A percentile compares a stretch with the other conserved stretches of the same genome.
Evolutionary conservation across 257 asterid species (phyloP).

Genomic region (Penstemon davidsonii): DNA sequence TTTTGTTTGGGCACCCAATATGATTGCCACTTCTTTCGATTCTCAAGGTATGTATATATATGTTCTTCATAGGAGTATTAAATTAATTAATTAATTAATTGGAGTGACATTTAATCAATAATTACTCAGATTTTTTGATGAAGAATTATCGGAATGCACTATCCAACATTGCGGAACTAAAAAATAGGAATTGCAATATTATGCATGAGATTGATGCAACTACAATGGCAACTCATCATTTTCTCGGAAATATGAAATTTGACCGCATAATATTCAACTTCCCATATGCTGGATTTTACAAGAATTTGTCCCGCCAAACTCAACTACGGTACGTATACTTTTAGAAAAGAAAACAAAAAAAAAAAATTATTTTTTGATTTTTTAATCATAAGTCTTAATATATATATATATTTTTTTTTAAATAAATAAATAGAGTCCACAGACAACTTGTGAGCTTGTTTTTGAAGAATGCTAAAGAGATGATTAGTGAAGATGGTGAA

Average conservation of each 20-base stretch:
- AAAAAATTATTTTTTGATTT: neutral
- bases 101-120: too few relatives aligned
- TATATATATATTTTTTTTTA: neutral
- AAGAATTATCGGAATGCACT: constrained; percentile 25
- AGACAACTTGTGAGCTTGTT: constrained; percentile 7
- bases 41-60: neutral
- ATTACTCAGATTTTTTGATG: constrained; percentile 24
- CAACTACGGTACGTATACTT: neutral
- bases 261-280: constrained; percentile 30
- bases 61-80: too few relatives aligned
- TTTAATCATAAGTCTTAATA: neutral
- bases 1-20: constrained; percentile 21
- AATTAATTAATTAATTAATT: too few relatives aligned
- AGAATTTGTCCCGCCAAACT: neutral
- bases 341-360: neutral
- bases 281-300: constrained; percentile 7
- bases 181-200: constrained; percentile 27
- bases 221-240: constrained; percentile 12
- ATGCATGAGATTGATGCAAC: neutral
- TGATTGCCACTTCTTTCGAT: constrained; percentile 29
- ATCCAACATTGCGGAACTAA: constrained; percentile 22
- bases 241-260: constrained; percentile 21
- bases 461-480: constrained; percentile 17
- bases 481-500: constrained; percentile 31
- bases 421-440: neutral